Percentiles rank a stretch among this genome's conserved stretches.
phyloP scores from a whole-genome alignment of 2,329 filamentous ascomycete genomes.

The Kalaharituber pfeilii region DNA sequence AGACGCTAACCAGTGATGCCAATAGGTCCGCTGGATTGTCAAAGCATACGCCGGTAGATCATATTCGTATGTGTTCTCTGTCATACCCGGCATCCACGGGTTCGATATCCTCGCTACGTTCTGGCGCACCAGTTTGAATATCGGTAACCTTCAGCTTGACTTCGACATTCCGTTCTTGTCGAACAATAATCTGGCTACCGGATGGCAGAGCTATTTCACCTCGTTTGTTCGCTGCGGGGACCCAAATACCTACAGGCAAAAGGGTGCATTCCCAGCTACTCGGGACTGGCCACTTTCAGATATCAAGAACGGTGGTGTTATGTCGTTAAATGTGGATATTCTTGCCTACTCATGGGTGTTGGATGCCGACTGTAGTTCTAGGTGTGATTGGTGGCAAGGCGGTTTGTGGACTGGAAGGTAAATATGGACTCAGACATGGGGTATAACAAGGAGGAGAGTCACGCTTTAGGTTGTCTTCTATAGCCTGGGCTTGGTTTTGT shows the following conservation, averaged over 20 bases:
- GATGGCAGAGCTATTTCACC: constrained; percentile 30
- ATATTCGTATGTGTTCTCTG: constrained; percentile 30
- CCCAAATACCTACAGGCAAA: constrained; percentile 27
- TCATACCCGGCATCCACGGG: constrained; percentile 29
- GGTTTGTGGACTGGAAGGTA: constrained; percentile 17
- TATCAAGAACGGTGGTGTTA: constrained; percentile 9
- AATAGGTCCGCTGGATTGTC: constrained; percentile 26
- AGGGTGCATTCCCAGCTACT: constrained; percentile 26
- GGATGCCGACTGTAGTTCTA: constrained; percentile 16
- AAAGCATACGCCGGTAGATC: constrained; percentile 27
- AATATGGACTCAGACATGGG: no score
- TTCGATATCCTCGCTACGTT: constrained; percentile 30
- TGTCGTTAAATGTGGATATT: constrained; percentile 15
- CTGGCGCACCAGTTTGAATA: constrained; percentile 26
- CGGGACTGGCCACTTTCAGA: constrained; percentile 25
- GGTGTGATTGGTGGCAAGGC: constrained; percentile 20
- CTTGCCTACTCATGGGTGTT: constrained; percentile 10
- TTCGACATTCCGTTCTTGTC: constrained; percentile 25
- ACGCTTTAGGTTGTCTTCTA: no score
- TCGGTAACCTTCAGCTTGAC: constrained; percentile 24
- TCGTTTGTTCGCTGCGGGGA: constrained; percentile 29
- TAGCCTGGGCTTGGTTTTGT: no score
- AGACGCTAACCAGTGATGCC: neutral
- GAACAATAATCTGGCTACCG: constrained; percentile 23
- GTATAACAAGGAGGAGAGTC: neutral